Percentiles rank a stretch among this genome's conserved stretches.
phyloP scores from a whole-genome alignment of 2,329 filamentous ascomycete species.

The Myriosclerotinia duriaeana region DNA sequence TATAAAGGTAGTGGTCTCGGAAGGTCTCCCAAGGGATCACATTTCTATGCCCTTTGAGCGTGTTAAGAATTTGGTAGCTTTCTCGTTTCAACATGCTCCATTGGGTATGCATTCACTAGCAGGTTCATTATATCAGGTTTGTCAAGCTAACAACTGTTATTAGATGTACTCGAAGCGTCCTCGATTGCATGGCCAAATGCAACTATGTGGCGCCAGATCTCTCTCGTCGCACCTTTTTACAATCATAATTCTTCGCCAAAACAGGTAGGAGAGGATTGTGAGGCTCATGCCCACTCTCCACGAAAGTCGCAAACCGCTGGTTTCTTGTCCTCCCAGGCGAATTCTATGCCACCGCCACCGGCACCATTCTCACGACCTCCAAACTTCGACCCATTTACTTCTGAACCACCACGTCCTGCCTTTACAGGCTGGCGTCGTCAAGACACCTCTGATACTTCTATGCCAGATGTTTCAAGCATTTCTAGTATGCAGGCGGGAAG shows the following conservation, averaged over 20 bases:
- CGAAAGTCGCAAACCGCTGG: slow-evolving; percentile 40
- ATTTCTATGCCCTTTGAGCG: slow-evolving; percentile 58
- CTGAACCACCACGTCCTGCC: slow-evolving; percentile 38
- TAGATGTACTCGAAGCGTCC: slow-evolving; percentile 70
- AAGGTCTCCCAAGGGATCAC: slow-evolving; percentile 61
- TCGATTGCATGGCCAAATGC: slow-evolving; percentile 79
- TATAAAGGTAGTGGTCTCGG: slow-evolving; percentile 74
- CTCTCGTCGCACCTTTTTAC: slow-evolving; percentile 42
- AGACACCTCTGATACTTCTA: slow-evolving; percentile 47
- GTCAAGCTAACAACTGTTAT: slow-evolving; percentile 39
- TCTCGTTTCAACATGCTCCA: slow-evolving; percentile 84
- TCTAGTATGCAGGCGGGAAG: slow-evolving; percentile 39
- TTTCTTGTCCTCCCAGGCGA: slow-evolving; percentile 10
- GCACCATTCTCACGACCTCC: slow-evolving; percentile 37
- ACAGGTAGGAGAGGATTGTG: slow-evolving; percentile 47
- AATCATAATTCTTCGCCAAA: slow-evolving; percentile 38
- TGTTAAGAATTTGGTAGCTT: slow-evolving; percentile 70
- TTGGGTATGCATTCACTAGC: slow-evolving; percentile 53
- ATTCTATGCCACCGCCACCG: slow-evolving; percentile 25
- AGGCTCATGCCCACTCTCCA: slow-evolving; percentile 65
- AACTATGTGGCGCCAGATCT: slow-evolving; percentile 61
- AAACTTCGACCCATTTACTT: slow-evolving; percentile 44
- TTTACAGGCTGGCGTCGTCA: slow-evolving; percentile 41
- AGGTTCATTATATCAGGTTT: not conserved
- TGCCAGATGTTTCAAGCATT: slow-evolving; percentile 47